Evolutionary conservation across 257 asterid species (phyloP).

Genomic region (Plectranthus barbatus): DNA sequence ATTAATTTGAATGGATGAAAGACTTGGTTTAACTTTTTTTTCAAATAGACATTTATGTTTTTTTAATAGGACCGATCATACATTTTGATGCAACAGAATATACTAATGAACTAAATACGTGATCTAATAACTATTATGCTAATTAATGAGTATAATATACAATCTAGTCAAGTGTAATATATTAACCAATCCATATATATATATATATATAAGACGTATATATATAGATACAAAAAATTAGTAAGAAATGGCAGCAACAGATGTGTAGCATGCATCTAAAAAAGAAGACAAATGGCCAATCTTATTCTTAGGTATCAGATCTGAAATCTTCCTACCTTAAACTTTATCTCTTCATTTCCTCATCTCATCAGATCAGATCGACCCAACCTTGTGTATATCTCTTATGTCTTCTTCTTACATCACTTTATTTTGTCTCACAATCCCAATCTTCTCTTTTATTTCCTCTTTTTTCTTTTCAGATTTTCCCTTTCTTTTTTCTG

Average conservation of each 20-base stretch:
- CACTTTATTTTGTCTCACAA: neutral
- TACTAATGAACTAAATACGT: too few species aligned
- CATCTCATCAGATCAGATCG: constrained; percentile 6
- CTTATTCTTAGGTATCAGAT: constrained; percentile 4
- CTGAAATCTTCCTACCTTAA: constrained; percentile 9
- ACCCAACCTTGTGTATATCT: constrained; percentile 9
- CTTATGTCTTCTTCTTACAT: constrained; percentile 8
- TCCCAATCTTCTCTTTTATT: neutral
- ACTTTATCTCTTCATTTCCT: constrained; percentile 9
- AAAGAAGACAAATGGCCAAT: constrained; percentile 25
- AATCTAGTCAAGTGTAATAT: too few species aligned
- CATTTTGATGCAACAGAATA: too few species aligned
- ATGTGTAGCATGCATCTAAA: constrained; percentile 20
- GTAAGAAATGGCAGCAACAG: neutral
- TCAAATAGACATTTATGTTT: too few species aligned
- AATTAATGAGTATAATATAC: too few species aligned
- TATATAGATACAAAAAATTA: neutral
- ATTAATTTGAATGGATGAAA: too few species aligned
- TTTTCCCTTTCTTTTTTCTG: neutral
- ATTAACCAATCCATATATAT: too few species aligned
- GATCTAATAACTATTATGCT: too few species aligned
- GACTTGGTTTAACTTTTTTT: too few species aligned
- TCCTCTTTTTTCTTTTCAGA: neutral
- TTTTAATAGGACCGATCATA: too few species aligned
- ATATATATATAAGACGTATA: too few species aligned